A percentile compares a stretch with the other conserved stretches of the same genome.
Conservation (phyloP, 345 rosid species). For the Rhizophora mangle region DNA sequence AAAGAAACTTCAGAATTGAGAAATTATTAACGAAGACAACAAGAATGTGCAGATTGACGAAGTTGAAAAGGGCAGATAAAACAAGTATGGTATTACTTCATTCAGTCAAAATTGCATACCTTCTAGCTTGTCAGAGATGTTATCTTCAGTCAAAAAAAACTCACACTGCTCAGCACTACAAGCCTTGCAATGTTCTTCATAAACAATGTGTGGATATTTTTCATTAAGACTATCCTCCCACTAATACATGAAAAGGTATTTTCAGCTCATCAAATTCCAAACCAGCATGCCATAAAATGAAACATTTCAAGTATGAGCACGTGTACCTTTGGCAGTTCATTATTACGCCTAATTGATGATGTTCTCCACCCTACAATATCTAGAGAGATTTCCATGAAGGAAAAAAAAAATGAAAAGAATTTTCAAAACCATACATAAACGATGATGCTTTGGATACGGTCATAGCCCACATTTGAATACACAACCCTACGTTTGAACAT, state of each 20-base stretch:
- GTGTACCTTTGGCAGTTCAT: constrained; percentile 79
- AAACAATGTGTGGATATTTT: constrained; percentile 85
- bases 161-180: constrained; percentile 43
- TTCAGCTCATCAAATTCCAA: constrained; percentile 4
- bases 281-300: neutral
- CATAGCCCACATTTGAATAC: constrained; percentile 84
- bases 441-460: constrained; percentile 57
- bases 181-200: constrained; percentile 87
- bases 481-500: constrained; percentile 76
- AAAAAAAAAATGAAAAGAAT: constrained; percentile 20
- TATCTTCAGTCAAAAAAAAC: constrained; percentile 36
- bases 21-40: neutral
- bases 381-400: constrained; percentile 40
- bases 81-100: no score
- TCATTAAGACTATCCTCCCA: constrained; percentile 66
- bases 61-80: neutral
- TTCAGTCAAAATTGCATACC: constrained; percentile 39
- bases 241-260: constrained; percentile 31
- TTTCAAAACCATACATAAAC: neutral
- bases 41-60: constrained; percentile 1
- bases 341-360: constrained; percentile 76
- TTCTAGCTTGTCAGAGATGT: constrained; percentile 61
- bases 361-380: constrained; percentile 99
- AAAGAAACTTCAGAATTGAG: neutral
- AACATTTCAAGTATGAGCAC: constrained; percentile 4